phyloP scores from a whole-genome alignment of 2,329 filamentous ascomycete genomes.

The Elsinoe ampelina region DNA sequence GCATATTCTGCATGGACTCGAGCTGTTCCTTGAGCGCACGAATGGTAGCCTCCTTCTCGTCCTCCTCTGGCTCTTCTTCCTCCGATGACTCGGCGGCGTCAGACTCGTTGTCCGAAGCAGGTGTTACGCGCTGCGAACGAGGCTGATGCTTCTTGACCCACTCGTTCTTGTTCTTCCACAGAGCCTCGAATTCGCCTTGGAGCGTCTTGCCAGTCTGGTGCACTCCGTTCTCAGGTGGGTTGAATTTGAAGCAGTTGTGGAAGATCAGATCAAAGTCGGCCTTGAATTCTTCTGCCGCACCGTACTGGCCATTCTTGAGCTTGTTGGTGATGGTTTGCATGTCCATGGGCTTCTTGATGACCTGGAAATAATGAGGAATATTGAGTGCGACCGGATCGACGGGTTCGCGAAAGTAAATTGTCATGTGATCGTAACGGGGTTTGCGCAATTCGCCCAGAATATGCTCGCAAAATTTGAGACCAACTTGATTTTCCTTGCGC shows the following conservation, averaged over 20 bases:
- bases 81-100: slow-evolving; percentile 57
- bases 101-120: slow-evolving; percentile 59
- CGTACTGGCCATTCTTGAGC: slow-evolving; percentile 68
- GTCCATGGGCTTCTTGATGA: slow-evolving; percentile 98
- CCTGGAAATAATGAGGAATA: slow-evolving; percentile 83
- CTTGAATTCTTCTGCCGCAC: slow-evolving; percentile 75
- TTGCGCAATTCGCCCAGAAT: slow-evolving; percentile 70
- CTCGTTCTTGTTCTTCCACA: slow-evolving; percentile 69
- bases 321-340: slow-evolving; percentile 71
- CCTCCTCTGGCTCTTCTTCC: slow-evolving; percentile 44
- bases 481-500: slow-evolving; percentile 79
- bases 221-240: slow-evolving; percentile 67
- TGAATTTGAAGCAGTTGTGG: slow-evolving; percentile 87
- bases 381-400: slow-evolving; percentile 91
- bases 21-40: slow-evolving; percentile 63
- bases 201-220: slow-evolving; percentile 62
- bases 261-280: slow-evolving; percentile 75
- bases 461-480: slow-evolving; percentile 82
- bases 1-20: slow-evolving; percentile 39
- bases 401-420: slow-evolving; percentile 67
- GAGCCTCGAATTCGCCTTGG: slow-evolving; percentile 62
- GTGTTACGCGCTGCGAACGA: slow-evolving; percentile 54
- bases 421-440: slow-evolving; percentile 57
- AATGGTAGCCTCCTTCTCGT: slow-evolving; percentile 43
- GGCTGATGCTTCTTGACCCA: slow-evolving; percentile 72